These are phyloP conservation scores for Hyphodiscus hymeniophilus DNA, from an alignment of 495 filamentous ascomycete species.

Conservation along the genomic window DNA sequence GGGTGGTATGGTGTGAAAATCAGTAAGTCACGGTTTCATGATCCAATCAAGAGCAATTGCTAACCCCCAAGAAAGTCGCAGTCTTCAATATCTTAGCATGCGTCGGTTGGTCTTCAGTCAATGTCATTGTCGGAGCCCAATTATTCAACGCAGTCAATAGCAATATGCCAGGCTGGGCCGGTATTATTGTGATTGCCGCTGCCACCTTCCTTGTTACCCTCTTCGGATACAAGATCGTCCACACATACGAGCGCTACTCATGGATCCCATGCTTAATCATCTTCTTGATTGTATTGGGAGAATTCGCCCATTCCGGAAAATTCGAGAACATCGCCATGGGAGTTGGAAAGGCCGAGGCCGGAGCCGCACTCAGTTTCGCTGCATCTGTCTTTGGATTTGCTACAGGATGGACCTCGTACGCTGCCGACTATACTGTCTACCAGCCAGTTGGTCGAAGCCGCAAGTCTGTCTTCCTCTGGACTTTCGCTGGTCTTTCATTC, in stretches of 20 bases:
- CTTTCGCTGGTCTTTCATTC: slow-evolving; percentile 61
- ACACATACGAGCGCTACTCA: slow-evolving; percentile 68
- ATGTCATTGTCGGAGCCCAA: slow-evolving; percentile 77
- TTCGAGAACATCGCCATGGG: slow-evolving; percentile 62
- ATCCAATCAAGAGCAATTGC: neutral
- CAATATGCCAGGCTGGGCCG: slow-evolving; percentile 63
- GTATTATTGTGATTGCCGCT: slow-evolving; percentile 68
- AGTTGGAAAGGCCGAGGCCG: slow-evolving; percentile 53
- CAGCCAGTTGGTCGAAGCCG: slow-evolving; percentile 55
- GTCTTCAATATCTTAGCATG: slow-evolving; percentile 70
- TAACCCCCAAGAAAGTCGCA: slow-evolving; percentile 43
- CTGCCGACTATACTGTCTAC: slow-evolving; percentile 80
- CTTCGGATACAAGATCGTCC: slow-evolving; percentile 78
- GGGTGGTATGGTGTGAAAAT: slow-evolving; percentile 66
- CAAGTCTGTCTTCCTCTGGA: slow-evolving; percentile 56
- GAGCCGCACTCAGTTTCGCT: slow-evolving; percentile 61
- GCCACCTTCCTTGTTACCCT: slow-evolving; percentile 63
- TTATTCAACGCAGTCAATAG: slow-evolving; percentile 69
- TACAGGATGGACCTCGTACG: slow-evolving; percentile 73
- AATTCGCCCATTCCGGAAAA: slow-evolving; percentile 65
- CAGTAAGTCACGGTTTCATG: slow-evolving; percentile 37
- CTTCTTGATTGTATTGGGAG: slow-evolving; percentile 67
- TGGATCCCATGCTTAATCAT: slow-evolving; percentile 74
- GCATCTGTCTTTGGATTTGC: slow-evolving; percentile 70
- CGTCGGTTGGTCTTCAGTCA: slow-evolving; percentile 62